Base-by-base conservation (phyloP, 2,329 filamentous ascomycete species). In the Alternaria gansuensis region DNA sequence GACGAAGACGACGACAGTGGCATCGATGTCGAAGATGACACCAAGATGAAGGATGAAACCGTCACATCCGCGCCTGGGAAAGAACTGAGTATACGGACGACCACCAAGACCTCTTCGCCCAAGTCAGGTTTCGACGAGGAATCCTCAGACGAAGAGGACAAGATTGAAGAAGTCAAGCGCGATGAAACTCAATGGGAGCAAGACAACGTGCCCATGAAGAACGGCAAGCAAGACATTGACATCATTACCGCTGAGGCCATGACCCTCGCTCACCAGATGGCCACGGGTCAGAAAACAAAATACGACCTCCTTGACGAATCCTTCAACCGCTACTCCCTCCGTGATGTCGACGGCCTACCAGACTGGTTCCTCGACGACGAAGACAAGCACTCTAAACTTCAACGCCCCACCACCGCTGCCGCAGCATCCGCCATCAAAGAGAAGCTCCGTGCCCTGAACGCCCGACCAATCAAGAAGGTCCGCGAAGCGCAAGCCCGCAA, bases 241-340 rank as follows among this genome's bases (percentile, higher is more conserved):
- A 98, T 99, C 72, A 96, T 98, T 73, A 99, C 95, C n/a, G 95
- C 93, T 5, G 95, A 99, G 82, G 95, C 96, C 64, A 99, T 99
- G 95, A 96, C 94, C 0, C 85, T 99, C 14, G 96, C 95, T 0
- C 95, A 98, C 66, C 87, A 92, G 73, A 88, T 99, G 59, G 95
- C 93, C 3, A 92, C 90, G 0, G 94, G 94, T 43, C 85, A 94
- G 75, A 93, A 90, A 77, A 90, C 89, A 0, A 90, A 87, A 44
- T 79, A 90, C 54, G 92, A 97, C 68, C 82, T 97, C 5, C 82
- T 94, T 44, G 96, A 99, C 72, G 94, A 98, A 62, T 89, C 88
- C 39, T 99, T 95, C 85, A 97, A 97, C 82, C 95, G 92, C 77
- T 91, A 90, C 75, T 87, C 93, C 3, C 93, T 97, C 82, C 92